A percentile compares a stretch with the other conserved stretches of the same genome.
These are phyloP conservation scores for Lachancea sp. DNA, from an alignment of 805 yeast genomes.

Conservation along the genomic window DNA sequence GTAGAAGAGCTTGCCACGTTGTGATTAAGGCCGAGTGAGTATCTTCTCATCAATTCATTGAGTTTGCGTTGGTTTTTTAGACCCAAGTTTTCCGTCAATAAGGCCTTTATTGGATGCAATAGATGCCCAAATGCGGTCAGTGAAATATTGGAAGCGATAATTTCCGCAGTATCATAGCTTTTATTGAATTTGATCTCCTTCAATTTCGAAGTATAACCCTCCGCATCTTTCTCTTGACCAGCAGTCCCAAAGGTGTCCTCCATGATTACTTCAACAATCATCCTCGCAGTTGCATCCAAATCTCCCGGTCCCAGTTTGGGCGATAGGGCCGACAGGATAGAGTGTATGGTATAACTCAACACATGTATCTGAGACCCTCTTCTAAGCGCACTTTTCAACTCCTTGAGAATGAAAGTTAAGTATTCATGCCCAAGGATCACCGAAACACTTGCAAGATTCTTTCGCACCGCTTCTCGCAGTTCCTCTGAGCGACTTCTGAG, in stretches of 20 bases:
- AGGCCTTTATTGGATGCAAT: constrained; percentile 59
- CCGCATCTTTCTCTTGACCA: constrained; percentile 92
- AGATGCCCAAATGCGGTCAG: constrained; percentile 51
- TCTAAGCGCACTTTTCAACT: constrained; percentile 68
- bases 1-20: constrained; percentile 54
- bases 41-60: constrained; percentile 70
- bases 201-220: constrained; percentile 78
- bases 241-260: constrained; percentile 89
- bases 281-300: constrained; percentile 55
- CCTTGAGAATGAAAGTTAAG: constrained; percentile 67
- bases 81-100: constrained; percentile 58
- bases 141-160: constrained; percentile 58
- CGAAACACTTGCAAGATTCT: constrained; percentile 60
- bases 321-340: constrained; percentile 51
- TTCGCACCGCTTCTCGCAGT: constrained; percentile 79
- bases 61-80: constrained; percentile 65
- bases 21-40: constrained; percentile 69
- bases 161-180: constrained; percentile 81
- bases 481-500: constrained; percentile 81
- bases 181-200: constrained; percentile 87
- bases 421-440: constrained; percentile 64
- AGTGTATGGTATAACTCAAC: constrained; percentile 80
- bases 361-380: constrained; percentile 94
- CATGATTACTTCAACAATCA: constrained; percentile 71
- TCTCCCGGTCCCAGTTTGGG: constrained; percentile 56